Base-by-base conservation (phyloP, 2,329 filamentous ascomycete species). In the Fusarium nurragi region DNA sequence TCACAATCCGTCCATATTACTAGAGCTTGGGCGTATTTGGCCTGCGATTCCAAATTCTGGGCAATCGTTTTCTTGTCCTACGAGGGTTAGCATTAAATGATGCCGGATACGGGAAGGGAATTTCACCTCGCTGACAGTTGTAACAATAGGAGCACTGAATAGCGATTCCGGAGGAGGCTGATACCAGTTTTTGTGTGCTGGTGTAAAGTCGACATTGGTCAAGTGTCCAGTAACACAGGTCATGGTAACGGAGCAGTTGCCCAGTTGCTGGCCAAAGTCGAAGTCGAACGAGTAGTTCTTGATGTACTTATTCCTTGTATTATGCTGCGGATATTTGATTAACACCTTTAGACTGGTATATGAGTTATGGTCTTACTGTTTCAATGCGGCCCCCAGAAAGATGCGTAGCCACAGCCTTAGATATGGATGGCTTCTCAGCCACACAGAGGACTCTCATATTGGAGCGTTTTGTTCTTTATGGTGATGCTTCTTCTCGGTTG, bases 1-100 rank as follows among this genome's bases (percentile, higher is more conserved):
- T 99, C 95, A 77, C 95, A 98, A 83, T 99, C 95, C 1, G 95
- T 99, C 95, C 95, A 99, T 70, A 99, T 97, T 77, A 96, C 94
- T 28, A 99, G 83, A 13, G 89, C 87, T 53, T 84, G 86, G n/a
- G 88, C 84, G 74, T 86, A 85, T 60, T 85, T 85, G 18, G 95
- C 94, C 76, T 97, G 90, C 2, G 85, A 80, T 68, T 90, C 86
- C 71, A 99, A 95, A 73, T 99, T 99, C 28, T 88, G 84, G 11
- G 94, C 93, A 64, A 99, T 90, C 2, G 84, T 80, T 71, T 89
- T 89, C 74, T 94, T 96, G 72, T 94, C 89, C 87, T 94, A 66
- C 11, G 23, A 34, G 13, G 10, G 16, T 74, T 52, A 74, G 59
- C 25, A 14, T 32, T 7, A 22, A 38, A 22, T 16, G 40, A 46